Conservation (phyloP, 352 stramenopile genomes). For the Pythium aquatile region DNA sequence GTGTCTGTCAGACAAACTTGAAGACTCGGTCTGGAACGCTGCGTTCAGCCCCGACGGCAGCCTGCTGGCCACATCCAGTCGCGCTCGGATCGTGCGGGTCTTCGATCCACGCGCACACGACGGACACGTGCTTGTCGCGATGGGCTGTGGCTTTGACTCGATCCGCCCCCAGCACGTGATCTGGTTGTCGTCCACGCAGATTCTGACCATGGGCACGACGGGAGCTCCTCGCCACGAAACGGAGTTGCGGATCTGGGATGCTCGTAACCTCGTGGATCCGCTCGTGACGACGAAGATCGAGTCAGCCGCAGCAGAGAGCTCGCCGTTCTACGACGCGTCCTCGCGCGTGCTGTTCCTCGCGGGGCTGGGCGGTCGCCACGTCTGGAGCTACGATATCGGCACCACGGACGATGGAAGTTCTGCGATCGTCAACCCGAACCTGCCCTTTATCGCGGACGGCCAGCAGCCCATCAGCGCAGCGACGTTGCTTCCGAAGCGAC, state of each 20-base stretch:
- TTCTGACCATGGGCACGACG: conserved; percentile 48
- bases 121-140: conserved; percentile 46
- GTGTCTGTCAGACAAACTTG: conserved; percentile 50
- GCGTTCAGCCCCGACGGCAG: conserved; percentile 62
- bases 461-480: conserved; percentile 52
- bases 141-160: conserved; percentile 71
- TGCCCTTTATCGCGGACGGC: conserved; percentile 58
- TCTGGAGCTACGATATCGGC: conserved; percentile 78
- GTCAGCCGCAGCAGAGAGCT: conserved; percentile 32
- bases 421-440: conserved; percentile 46
- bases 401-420: conserved; percentile 12
- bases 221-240: conserved; percentile 62
- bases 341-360: conserved; percentile 72
- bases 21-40: conserved; percentile 77
- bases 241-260: conserved; percentile 73
- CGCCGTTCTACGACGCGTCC: conserved; percentile 66
- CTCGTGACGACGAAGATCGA: conserved; percentile 41
- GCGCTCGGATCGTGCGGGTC: conserved; percentile 69
- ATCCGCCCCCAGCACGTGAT: conserved; percentile 67
- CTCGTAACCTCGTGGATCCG: conserved; percentile 66
- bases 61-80: conserved; percentile 64
- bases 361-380: conserved; percentile 55
- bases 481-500: conserved; percentile 56
- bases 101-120: conserved; percentile 55
- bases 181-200: conserved; percentile 41